Conservation (phyloP, 129 eudicot species). For the Dittrichia graveolens region DNA sequence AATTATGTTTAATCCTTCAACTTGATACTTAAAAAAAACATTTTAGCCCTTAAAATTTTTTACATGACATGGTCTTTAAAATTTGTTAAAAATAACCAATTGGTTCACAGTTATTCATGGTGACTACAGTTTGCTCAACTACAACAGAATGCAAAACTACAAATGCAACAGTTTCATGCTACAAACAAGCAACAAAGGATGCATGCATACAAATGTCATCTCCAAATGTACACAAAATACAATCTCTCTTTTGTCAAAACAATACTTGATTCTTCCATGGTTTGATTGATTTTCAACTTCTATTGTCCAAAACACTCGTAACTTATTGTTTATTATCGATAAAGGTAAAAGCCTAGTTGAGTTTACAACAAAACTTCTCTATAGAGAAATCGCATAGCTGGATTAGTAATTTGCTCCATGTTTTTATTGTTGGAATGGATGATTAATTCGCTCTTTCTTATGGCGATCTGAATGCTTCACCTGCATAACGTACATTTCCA, state of each 20-base stretch:
- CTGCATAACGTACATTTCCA: constrained; percentile 93
- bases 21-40: neutral
- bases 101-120: neutral
- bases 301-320: constrained; percentile 19
- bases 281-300: neutral
- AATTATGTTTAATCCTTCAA: neutral
- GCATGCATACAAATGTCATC: neutral
- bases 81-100: neutral
- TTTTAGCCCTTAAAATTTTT: neutral
- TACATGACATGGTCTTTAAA: neutral
- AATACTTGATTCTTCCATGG: too few relatives aligned
- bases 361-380: constrained; percentile 32
- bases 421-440: constrained; percentile 21
- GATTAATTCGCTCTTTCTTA: constrained; percentile 20
- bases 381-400: constrained; percentile 14
- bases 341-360: constrained; percentile 32
- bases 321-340: constrained; percentile 20
- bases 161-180: constrained; percentile 14
- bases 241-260: neutral
- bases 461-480: constrained; percentile 88
- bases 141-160: neutral
- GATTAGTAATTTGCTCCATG: constrained; percentile 15
- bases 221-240: neutral
- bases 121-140: neutral
- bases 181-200: constrained; percentile 8